Evolutionary conservation across 495 filamentous ascomycete genomes (phyloP).

Genomic region (Pyronema domesticum): DNA sequence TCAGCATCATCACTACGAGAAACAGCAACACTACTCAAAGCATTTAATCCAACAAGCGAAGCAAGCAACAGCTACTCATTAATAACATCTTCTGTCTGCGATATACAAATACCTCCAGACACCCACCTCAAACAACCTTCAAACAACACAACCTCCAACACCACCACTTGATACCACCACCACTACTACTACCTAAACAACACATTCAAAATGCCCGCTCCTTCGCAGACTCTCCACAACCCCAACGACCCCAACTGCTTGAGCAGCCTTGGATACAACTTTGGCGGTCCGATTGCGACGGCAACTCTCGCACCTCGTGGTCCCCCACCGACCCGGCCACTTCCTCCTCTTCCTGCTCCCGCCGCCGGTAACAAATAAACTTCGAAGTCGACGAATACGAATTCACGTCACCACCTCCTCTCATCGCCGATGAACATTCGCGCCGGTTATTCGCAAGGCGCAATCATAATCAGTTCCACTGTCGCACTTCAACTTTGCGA

Average conservation of each 20-base stretch:
- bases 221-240: constrained; percentile 22
- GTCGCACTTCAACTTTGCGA: neutral
- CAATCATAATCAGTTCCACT: neutral
- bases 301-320: constrained; percentile 18
- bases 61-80: too few species aligned
- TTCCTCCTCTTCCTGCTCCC: constrained; percentile 19
- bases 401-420: neutral
- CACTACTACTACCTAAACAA: neutral
- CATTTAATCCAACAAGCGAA: too few species aligned
- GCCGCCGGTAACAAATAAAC: neutral
- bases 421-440: neutral
- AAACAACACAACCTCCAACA: neutral
- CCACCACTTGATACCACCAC: neutral
- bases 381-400: neutral
- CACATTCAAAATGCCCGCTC: constrained; percentile 23
- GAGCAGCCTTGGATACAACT: constrained; percentile 25
- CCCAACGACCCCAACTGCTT: constrained; percentile 24
- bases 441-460: neutral
- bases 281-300: constrained; percentile 24
- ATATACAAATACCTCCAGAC: neutral
- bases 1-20: neutral
- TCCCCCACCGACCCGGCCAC: constrained; percentile 24
- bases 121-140: neutral
- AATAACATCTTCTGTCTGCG: too few species aligned
- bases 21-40: neutral